Conservation (phyloP, 2,329 filamentous ascomycete genomes). For the Fusarium secorum region DNA sequence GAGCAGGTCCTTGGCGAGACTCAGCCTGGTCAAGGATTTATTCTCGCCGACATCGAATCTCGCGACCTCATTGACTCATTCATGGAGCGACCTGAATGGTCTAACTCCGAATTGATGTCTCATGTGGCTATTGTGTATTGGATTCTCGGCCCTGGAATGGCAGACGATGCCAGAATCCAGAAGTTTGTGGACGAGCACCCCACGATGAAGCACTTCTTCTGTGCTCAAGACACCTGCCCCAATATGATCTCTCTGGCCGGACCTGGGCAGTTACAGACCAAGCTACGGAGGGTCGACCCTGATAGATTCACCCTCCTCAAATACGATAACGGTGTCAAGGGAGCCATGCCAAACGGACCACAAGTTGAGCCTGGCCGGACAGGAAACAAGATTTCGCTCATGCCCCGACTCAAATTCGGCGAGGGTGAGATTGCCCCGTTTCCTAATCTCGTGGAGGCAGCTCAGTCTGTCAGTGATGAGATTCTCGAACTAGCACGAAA, state of each 20-base stretch:
- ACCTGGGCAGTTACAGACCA: conserved; percentile 70
- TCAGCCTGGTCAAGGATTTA: conserved; percentile 75
- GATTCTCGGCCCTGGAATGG: conserved; percentile 77
- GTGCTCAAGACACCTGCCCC: conserved; percentile 75
- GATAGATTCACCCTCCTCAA: conserved; percentile 75
- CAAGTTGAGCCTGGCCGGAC: conserved; percentile 51
- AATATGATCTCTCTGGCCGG: conserved; percentile 78
- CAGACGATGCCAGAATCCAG: conserved; percentile 67
- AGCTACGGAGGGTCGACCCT: conserved; percentile 75
- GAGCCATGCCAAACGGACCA: conserved; percentile 33
- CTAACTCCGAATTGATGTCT: conserved; percentile 68
- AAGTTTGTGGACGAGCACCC: conserved; percentile 72
- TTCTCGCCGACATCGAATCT: conserved; percentile 81
- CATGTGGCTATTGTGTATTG: conserved; percentile 77
- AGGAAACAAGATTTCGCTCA: conserved; percentile 56
- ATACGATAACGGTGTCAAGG: conserved; percentile 61
- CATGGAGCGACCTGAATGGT: conserved; percentile 76
- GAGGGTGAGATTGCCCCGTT: conserved; percentile 57
- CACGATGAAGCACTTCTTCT: conserved; percentile 76
- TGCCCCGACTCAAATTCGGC: conserved; percentile 57
- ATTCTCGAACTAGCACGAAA: conserved; percentile 62
- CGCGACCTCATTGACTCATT: conserved; percentile 74
- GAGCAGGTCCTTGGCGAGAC: conserved; percentile 82
- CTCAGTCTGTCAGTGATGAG: conserved; percentile 48
- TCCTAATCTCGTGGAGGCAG: conserved; percentile 56